phyloP scores from a whole-genome alignment of 257 asterid species.

The Penstemon barbatus region DNA sequence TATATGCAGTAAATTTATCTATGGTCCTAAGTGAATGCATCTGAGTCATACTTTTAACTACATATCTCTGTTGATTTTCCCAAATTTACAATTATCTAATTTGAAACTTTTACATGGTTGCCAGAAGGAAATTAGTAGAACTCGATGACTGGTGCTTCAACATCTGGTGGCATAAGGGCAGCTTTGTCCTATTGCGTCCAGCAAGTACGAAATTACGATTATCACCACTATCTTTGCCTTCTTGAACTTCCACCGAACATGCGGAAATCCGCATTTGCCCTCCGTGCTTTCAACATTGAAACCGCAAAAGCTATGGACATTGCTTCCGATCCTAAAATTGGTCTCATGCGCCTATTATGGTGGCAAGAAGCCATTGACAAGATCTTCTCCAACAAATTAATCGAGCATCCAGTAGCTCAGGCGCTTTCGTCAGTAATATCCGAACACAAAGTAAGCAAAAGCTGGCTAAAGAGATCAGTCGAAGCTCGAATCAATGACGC shows the following conservation, averaged over 20 bases:
- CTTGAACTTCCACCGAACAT: slow-evolving; percentile 85
- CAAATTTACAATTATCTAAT: background rate
- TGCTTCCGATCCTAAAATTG: slow-evolving; percentile 92
- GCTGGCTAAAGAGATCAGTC: slow-evolving; percentile 78
- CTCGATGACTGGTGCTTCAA: slow-evolving; percentile 54
- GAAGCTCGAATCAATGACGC: slow-evolving; percentile 91
- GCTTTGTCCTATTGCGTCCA: slow-evolving; percentile 87
- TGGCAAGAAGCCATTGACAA: slow-evolving; percentile 96
- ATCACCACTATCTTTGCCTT: slow-evolving; percentile 95
- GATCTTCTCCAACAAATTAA: slow-evolving; percentile 61
- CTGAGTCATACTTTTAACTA: background rate
- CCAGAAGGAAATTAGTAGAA: slow-evolving; percentile 27
- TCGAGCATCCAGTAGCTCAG: slow-evolving; percentile 92
- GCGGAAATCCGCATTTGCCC: slow-evolving; percentile 86
- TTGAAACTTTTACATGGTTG: slow-evolving; percentile 16
- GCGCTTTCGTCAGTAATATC: slow-evolving; percentile 68
- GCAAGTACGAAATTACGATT: slow-evolving; percentile 88
- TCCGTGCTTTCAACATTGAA: slow-evolving; percentile 88
- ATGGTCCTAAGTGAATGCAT: background rate
- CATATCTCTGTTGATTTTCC: background rate
- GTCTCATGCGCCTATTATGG: slow-evolving; percentile 94
- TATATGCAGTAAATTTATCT: background rate
- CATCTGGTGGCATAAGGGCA: slow-evolving; percentile 47
- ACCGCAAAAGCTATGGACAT: slow-evolving; percentile 91
- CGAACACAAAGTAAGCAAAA: slow-evolving; percentile 65